These are phyloP conservation scores for Nissolia schottii DNA, from an alignment of 306 rosid species.

Conservation along the genomic window DNA sequence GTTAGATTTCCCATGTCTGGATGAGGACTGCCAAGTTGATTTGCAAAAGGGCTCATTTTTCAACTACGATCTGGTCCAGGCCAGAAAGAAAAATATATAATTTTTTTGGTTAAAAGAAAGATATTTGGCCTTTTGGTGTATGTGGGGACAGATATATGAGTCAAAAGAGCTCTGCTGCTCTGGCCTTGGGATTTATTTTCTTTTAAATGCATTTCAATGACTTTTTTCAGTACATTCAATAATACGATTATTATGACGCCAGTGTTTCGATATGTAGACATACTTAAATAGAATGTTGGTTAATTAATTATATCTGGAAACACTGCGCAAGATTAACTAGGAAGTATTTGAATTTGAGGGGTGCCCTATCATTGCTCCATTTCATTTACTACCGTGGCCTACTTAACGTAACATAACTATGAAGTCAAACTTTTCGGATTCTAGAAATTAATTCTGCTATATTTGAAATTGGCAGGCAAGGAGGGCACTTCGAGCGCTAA, in stretches of 20 bases:
- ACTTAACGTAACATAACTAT: not conserved
- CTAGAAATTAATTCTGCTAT: not conserved
- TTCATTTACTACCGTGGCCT: not conserved
- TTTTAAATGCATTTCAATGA: constrained; percentile 10
- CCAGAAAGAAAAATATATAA: not conserved
- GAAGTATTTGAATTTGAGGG: no score
- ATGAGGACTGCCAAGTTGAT: not conserved
- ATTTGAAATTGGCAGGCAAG: constrained; percentile 52
- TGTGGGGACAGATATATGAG: constrained; percentile 17
- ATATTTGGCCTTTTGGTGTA: not conserved
- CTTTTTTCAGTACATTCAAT: constrained; percentile 18
- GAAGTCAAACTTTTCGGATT: not conserved
- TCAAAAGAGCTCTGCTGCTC: constrained; percentile 20
- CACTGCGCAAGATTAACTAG: no score
- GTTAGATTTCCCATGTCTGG: not conserved
- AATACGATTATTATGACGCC: not conserved
- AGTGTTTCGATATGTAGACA: not conserved
- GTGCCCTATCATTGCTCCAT: not conserved
- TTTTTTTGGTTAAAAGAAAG: not conserved
- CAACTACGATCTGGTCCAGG: not conserved
- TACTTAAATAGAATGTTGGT: not conserved
- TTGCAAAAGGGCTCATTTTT: not conserved
- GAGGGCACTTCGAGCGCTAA: constrained; percentile 73
- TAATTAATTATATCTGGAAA: no score
- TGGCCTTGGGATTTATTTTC: not conserved